Evolutionary conservation across 2,329 filamentous ascomycete species (phyloP), one percentile per base, ranked within the genome.

Genomic region (Zymoseptoria tritici): DNA sequence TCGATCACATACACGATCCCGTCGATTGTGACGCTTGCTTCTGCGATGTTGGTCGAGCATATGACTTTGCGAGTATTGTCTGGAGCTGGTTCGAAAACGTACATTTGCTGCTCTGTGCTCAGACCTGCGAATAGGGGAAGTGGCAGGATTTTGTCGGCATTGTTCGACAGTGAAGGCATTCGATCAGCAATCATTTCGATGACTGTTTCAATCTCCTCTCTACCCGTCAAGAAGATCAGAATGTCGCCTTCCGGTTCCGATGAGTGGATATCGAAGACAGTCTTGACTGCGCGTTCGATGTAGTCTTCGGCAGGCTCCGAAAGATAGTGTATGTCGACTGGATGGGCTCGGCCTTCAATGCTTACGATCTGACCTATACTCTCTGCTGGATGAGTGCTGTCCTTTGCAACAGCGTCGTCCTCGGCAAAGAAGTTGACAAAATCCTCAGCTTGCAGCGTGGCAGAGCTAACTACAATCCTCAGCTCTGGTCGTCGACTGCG

Each of bases 1-100:
- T 99, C 94, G 55, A 97, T 79, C 5, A 99, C 93, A 70, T 90
- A 96, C 57, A 91, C 86, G 61, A 97, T 92, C 2, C 91, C 91
- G 57, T 94, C 87, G 58, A 97, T 95, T 16, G 94, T 97, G 51
- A 99, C 88, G 1, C 91, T 96, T 4, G 94, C 93, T 78, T 99
- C 94, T 11, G 94, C 91, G 64, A 97, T 97, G 72, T 97, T 97
- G 60, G 94, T 97, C 3, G 90, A 88, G 65, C 97, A 87, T 42
- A 99, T 89, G 49, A 97, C 89, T 72, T 97, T 97, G 50, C 94
- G 84, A 1, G 87, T 92, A 60, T 92, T 87, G 62, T 90, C 86
- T 0, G 90, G 85, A 1, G 91, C 79, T 57, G 88, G 85, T 68
- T 96, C 91, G 71, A 97, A 97, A 49, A 97, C 88, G 65, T 92